Conservation (phyloP, 768 basidiomycete species). For the Lactifluus piperatus region DNA sequence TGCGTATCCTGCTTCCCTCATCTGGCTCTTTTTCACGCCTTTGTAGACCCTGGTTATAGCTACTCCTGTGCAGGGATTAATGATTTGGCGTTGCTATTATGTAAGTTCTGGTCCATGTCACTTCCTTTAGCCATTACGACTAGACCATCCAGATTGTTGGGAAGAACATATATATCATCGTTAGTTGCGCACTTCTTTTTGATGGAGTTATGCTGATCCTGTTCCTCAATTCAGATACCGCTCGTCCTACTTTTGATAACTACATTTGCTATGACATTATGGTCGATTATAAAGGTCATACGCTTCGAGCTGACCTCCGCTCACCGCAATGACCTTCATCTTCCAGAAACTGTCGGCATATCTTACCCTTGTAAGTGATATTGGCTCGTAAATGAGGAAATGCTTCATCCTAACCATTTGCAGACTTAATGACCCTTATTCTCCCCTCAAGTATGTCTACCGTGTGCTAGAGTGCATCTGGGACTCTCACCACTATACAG, state of each 20-base stretch:
- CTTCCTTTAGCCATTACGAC: not conserved
- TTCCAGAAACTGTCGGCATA: not conserved
- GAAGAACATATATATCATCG: not conserved
- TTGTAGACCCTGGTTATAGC: not conserved
- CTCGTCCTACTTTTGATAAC: conserved; percentile 2
- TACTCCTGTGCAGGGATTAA: conserved; percentile 1
- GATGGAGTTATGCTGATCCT: not conserved
- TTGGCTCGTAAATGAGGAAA: not conserved
- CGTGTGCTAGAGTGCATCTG: not conserved
- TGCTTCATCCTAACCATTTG: not conserved
- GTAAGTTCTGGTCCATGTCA: not conserved
- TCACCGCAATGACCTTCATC: not conserved
- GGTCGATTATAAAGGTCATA: not conserved
- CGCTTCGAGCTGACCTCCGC: not conserved
- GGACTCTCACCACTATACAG: not conserved
- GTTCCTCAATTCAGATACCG: not conserved
- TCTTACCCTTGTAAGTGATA: conserved; percentile 2
- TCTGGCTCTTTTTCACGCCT: not conserved
- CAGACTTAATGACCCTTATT: not conserved
- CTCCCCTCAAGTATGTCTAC: conserved; percentile 7
- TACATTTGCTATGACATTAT: not conserved
- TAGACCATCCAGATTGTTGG: not conserved
- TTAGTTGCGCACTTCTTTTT: not conserved
- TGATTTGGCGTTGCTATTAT: conserved; percentile 13
- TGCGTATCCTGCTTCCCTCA: not conserved